phyloP scores from a whole-genome alignment of 108 stramenopile species.

The Pseudonitzschia pungens region DNA sequence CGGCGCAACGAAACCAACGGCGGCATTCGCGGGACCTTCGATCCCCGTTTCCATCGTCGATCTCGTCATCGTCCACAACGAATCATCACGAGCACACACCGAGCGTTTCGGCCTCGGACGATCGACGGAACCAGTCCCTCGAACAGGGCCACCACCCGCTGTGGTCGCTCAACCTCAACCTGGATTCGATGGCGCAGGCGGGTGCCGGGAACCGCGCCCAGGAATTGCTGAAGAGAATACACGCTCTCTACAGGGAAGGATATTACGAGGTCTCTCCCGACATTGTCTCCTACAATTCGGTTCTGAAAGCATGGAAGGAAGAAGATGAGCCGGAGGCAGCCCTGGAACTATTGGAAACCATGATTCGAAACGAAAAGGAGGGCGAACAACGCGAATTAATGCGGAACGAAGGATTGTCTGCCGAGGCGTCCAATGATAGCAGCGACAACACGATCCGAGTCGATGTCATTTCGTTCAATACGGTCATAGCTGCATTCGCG shows the following conservation, averaged over 20 bases:
- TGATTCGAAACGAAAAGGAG: conserved; percentile 27
- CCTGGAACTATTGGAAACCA: conserved; percentile 34
- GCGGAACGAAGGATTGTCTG: conserved; percentile 11
- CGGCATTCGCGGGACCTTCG: no score
- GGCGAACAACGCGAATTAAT: conserved; percentile 32
- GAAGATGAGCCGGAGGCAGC: conserved; percentile 37
- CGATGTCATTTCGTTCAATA: conserved; percentile 75
- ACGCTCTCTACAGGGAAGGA: conserved; percentile 63
- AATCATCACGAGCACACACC: neutral
- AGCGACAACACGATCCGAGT: conserved; percentile 20
- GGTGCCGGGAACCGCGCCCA: conserved; percentile 61
- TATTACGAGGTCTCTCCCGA: conserved; percentile 73
- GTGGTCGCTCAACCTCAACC: conserved; percentile 68
- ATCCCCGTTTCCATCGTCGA: no score
- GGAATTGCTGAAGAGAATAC: conserved; percentile 64
- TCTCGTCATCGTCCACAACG: no score
- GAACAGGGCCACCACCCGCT: conserved; percentile 46
- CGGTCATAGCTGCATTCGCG: conserved; percentile 61
- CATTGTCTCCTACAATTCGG: conserved; percentile 59
- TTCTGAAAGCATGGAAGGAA: conserved; percentile 71
- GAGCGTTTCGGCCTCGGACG: conserved; percentile 7
- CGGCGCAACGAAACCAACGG: neutral
- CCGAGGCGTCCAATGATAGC: neutral
- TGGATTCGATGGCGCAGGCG: conserved; percentile 64
- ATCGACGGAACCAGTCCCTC: conserved; percentile 25